Evolutionary conservation across 2,329 filamentous ascomycete species (phyloP).

Genomic region (Immersiporthe knoxdaviesiana): DNA sequence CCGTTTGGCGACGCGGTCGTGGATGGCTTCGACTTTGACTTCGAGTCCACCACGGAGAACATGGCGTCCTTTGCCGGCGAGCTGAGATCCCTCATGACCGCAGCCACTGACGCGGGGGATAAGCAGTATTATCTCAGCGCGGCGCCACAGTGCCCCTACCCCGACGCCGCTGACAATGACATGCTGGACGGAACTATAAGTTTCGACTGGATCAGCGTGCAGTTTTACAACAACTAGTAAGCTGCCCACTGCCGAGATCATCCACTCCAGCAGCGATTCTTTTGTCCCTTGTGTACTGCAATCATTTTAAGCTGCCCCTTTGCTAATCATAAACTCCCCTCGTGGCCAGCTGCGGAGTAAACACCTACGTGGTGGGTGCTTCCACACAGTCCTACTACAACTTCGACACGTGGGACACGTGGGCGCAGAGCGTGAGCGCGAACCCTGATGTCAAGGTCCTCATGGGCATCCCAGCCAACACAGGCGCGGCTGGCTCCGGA

Average conservation of each 20-base stretch:
- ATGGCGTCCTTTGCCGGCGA: conserved; percentile 63
- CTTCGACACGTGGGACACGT: conserved; percentile 66
- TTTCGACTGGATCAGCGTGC: conserved; percentile 65
- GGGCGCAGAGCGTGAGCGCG: conserved; percentile 60
- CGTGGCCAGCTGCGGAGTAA: conserved; percentile 53
- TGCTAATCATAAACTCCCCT: too few species aligned
- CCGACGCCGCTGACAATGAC: conserved; percentile 61
- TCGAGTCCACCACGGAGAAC: conserved; percentile 64
- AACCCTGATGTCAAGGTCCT: conserved; percentile 66
- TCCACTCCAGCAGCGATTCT: too few species aligned
- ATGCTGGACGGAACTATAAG: conserved; percentile 58
- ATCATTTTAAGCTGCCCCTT: too few species aligned
- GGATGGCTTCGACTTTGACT: conserved; percentile 79
- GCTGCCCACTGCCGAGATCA: too few species aligned
- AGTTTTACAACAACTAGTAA: conserved; percentile 70
- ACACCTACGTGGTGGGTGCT: conserved; percentile 51
- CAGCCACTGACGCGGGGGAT: conserved; percentile 47
- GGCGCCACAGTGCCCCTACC: conserved; percentile 70
- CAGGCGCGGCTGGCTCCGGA: conserved; percentile 58
- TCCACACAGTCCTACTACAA: conserved; percentile 59
- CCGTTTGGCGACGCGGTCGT: conserved; percentile 69
- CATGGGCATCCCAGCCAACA: conserved; percentile 62
- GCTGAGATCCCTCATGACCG: conserved; percentile 60
- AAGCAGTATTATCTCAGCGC: conserved; percentile 64
- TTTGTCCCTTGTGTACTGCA: too few species aligned